These are phyloP conservation scores for Colletotrichum spaethianum DNA, from an alignment of 2,329 filamentous ascomycete species.

Conservation along the genomic window DNA sequence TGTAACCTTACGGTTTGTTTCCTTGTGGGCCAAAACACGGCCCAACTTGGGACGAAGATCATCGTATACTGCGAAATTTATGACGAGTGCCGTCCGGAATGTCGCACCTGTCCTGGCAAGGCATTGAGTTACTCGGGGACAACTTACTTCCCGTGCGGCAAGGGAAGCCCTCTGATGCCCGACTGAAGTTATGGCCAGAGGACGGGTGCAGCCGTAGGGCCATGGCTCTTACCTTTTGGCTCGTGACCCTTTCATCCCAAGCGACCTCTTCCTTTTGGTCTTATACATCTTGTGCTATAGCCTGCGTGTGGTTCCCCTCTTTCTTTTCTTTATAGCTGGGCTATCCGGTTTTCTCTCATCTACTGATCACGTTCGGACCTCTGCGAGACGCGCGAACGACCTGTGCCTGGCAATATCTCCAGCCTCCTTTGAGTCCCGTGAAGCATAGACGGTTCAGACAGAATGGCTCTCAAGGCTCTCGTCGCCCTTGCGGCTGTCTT, in stretches of 20 bases:
- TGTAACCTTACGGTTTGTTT: constrained; percentile 20
- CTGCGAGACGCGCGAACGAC: constrained; percentile 19
- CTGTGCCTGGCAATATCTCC: constrained; percentile 1
- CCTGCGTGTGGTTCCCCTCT: not conserved
- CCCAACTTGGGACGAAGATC: constrained; percentile 20
- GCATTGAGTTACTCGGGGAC: not conserved
- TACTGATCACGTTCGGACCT: not conserved
- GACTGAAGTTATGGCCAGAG: not conserved
- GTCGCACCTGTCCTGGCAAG: constrained; percentile 10
- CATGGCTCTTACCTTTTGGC: not conserved
- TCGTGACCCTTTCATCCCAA: constrained; percentile 1
- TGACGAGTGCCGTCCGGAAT: constrained; percentile 21
- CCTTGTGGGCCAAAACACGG: not conserved
- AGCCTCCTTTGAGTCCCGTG: not conserved
- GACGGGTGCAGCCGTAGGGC: constrained; percentile 11
- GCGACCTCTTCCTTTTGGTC: not conserved
- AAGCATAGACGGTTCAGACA: constrained; percentile 2
- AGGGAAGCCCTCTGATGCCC: not conserved
- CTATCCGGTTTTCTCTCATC: not conserved
- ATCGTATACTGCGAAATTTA: not conserved
- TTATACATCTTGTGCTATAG: constrained; percentile 8
- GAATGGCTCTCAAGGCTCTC: constrained; percentile 34
- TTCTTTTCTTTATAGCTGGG: not conserved
- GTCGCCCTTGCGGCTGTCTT: constrained; percentile 32
- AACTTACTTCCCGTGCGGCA: not conserved